These are phyloP conservation scores for Blastobotrys niveus DNA, from an alignment of 1,139 yeast genomes.

Conservation along the genomic window DNA sequence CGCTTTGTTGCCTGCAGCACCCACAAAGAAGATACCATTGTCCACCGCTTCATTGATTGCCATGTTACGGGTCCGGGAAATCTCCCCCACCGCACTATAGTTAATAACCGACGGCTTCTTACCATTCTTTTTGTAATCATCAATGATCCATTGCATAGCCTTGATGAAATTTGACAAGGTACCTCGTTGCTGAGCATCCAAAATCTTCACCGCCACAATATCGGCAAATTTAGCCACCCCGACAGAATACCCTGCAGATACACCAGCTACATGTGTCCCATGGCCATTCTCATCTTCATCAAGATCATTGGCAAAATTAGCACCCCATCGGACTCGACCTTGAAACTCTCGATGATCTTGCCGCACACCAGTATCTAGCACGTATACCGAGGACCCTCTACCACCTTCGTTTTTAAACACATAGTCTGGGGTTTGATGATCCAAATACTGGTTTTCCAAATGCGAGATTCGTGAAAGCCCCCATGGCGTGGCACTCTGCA, in stretches of 20 bases:
- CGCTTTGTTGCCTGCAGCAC: slow-evolving; percentile 82
- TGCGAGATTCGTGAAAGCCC: slow-evolving; percentile 52
- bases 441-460: slow-evolving; percentile 37
- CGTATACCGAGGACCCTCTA: slow-evolving; percentile 48
- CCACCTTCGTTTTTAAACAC: slow-evolving; percentile 47
- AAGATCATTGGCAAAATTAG: slow-evolving; percentile 59
- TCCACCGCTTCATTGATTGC: slow-evolving; percentile 84
- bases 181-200: slow-evolving; percentile 33
- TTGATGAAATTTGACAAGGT: slow-evolving; percentile 30
- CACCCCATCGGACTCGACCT: slow-evolving; percentile 53
- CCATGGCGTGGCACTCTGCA: slow-evolving; percentile 44
- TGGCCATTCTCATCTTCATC: slow-evolving; percentile 66
- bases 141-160: slow-evolving; percentile 37
- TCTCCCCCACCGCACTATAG: slow-evolving; percentile 88
- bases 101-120: slow-evolving; percentile 84
- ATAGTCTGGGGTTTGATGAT: slow-evolving; percentile 35
- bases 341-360: slow-evolving; percentile 45
- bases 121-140: slow-evolving; percentile 55
- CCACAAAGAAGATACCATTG: slow-evolving; percentile 58
- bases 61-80: slow-evolving; percentile 71
- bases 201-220: slow-evolving; percentile 39
- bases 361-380: slow-evolving; percentile 47
- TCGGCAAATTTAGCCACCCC: slow-evolving; percentile 43
- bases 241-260: slow-evolving; percentile 39
- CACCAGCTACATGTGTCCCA: slow-evolving; percentile 45